Evolutionary conservation across 1,139 yeast genomes (phyloP), one percentile per base, ranked within the genome.

Genomic region (Kodamaea derodonti): DNA sequence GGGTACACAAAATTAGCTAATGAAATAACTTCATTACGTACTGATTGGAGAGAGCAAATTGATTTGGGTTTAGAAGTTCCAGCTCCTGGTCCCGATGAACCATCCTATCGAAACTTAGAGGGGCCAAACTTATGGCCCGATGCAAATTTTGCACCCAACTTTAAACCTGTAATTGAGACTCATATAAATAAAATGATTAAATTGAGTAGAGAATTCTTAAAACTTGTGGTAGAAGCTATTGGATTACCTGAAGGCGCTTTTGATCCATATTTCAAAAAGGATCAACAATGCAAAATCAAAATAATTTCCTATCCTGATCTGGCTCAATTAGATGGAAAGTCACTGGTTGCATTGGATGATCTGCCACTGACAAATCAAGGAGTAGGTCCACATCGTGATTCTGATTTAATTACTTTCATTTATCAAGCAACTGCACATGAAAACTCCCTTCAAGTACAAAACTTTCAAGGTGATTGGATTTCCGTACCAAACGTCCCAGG

Each of bases 341-440:
- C 52, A 13, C 58, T 66, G 16, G 52, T 47, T 8, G 64, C 63
- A 0, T 45, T 60, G 25, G 54, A 61, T 27, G 79, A 74, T 35
- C 61, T 65, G 11, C 70, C 72, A 28, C 44, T 62, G n/a, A 63
- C 72, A 6, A 59, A 60, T 17, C 86, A 80, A 51, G 85, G 87
- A 2, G 80, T 75, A 24, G 87, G 88, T 1, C 83, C 84, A 2
- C 87, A 81, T 49, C 70, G 84, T 44, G 87, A 80, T 47, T 74
- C 80, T n/a, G 84, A 79, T 40, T 64, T 80, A 45, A 49, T 80
- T 30, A 79, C 85, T 0, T 75, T 69, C 47, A 78, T 80, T 12
- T 74, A 65, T 45, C 86, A 80, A 49, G 85, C 73, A 2, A 66
- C 77, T 0, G 59, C 65, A 30, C 73, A 72, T 37, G 34, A 46